These are phyloP conservation scores for Spathaspora sp. DNA, from an alignment of 1,139 yeast species.

Conservation along the genomic window DNA sequence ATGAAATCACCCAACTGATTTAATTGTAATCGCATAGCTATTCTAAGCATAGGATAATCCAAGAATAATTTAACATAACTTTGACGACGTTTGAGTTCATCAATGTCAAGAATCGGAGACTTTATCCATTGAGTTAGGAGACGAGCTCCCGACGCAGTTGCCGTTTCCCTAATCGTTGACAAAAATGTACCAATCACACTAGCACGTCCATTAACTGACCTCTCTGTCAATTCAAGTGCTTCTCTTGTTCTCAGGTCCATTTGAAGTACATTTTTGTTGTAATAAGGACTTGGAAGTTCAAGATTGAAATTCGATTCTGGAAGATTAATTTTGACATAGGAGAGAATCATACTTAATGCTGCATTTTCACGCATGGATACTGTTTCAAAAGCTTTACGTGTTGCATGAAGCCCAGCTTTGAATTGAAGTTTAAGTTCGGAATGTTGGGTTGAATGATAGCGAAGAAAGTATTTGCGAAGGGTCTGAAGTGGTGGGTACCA, in stretches of 20 bases:
- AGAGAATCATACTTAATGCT: slow-evolving; percentile 45
- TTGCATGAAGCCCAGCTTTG: slow-evolving; percentile 50
- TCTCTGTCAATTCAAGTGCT: slow-evolving; percentile 67
- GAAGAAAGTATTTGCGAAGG: slow-evolving; percentile 57
- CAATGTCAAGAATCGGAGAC: slow-evolving; percentile 67
- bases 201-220: slow-evolving; percentile 55
- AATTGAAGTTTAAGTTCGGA: slow-evolving; percentile 34
- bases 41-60: slow-evolving; percentile 35
- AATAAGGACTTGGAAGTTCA: slow-evolving; percentile 37
- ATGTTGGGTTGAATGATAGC: slow-evolving; percentile 45
- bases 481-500: slow-evolving; percentile 65
- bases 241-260: slow-evolving; percentile 82
- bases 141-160: slow-evolving; percentile 80
- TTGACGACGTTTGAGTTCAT: slow-evolving; percentile 61
- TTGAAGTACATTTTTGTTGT: slow-evolving; percentile 57
- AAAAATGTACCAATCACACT: slow-evolving; percentile 68
- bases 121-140: slow-evolving; percentile 77
- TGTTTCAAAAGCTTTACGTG: slow-evolving; percentile 56
- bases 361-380: slow-evolving; percentile 46
- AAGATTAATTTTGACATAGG: slow-evolving; percentile 40
- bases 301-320: slow-evolving; percentile 40
- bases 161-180: slow-evolving; percentile 66
- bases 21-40: slow-evolving; percentile 25
- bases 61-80: slow-evolving; percentile 56
- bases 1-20: slow-evolving; percentile 37